Evolutionary conservation across 139 green algal species (phyloP).

Genomic region (Micractinium conductrix): DNA sequence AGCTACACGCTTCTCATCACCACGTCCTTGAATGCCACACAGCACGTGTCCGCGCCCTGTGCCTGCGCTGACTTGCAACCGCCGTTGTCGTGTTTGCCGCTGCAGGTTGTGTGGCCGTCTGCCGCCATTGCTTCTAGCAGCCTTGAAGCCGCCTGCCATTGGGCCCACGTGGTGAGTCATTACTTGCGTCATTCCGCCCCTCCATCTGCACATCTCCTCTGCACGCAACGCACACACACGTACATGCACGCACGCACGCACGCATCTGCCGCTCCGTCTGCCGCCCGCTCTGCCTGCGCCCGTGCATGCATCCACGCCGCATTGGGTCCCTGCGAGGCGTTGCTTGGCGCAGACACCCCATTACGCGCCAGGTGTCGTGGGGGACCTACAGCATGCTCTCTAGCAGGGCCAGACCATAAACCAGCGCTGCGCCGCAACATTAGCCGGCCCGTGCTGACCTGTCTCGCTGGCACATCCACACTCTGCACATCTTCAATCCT

Average conservation of each 20-base stretch:
- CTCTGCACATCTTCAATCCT: too few species aligned
- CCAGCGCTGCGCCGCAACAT: slow-evolving; percentile 40
- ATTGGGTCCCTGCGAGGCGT: slow-evolving; percentile 42
- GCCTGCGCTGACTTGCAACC: too few species aligned
- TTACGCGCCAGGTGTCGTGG: slow-evolving; percentile 49
- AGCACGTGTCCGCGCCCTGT: too few species aligned
- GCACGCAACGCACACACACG: too few species aligned
- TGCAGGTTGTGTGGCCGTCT: too few species aligned
- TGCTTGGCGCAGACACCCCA: slow-evolving; percentile 36
- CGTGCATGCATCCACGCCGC: neutral
- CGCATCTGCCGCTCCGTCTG: neutral
- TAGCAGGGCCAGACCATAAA: slow-evolving; percentile 48
- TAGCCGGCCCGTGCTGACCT: slow-evolving; percentile 49
- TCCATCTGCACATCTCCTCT: too few species aligned
- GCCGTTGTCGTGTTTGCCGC: too few species aligned
- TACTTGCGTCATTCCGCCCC: too few species aligned
- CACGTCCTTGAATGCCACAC: neutral
- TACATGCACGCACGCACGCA: neutral
- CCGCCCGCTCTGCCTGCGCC: too few species aligned
- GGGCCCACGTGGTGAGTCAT: too few species aligned
- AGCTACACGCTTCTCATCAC: neutral
- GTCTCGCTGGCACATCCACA: slow-evolving; percentile 60
- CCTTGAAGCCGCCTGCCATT: too few species aligned
- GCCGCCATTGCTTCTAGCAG: too few species aligned
- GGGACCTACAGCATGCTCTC: slow-evolving; percentile 36